Evolutionary conservation across 1,284 basidiomycete species (phyloP), one percentile per base, ranked within the genome.

Genomic region (Ceratorhiza oryzae-sativae): DNA sequence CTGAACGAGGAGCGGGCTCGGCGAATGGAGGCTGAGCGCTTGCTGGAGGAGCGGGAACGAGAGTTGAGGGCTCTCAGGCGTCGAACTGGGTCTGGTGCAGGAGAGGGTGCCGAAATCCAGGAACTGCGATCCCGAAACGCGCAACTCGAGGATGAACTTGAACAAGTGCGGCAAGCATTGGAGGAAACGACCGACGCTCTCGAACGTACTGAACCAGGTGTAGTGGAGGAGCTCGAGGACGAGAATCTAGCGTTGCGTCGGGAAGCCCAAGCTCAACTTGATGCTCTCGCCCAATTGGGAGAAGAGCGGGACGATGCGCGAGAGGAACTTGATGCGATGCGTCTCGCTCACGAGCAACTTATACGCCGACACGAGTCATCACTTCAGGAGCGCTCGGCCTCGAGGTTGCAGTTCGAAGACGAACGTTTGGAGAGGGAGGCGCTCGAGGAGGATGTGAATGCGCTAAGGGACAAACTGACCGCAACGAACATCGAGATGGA

Each of bases 131-230:
- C 34, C 8, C 12, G 65, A 39, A 68, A 68, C 65, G 76, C 73
- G 18, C 78, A 78, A 55, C 77, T 82, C 23, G 77, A 91, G 77
- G 87, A 88, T 56, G 87, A 94, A 76, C 79, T 94, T 55, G 87
- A 91, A 71, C 85, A 85, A 56, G 85, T 86, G 8, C 83, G 86
- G 51, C 86, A 83, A 0, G 79, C 92, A 61, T 80, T 94, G 61
- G 89, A 94, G 79, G 92, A 92, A 76, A 90, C 90, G 76, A 85
- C 86, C 80, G 90, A 91, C 53, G 92, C 91, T 79, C 79, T 92
- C 65, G 83, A 85, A 42, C 51, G 61, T n/a, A 18, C 71, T 4
- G 65, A 9, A 3, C 25, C 75, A 39, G 74, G 80, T 39, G 82
- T 83, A 49, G 71, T 88, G 0, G 85, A 87, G 58, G 86, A 87